Conservation (phyloP, 1,284 basidiomycete genomes). For the Pascua sp. region DNA sequence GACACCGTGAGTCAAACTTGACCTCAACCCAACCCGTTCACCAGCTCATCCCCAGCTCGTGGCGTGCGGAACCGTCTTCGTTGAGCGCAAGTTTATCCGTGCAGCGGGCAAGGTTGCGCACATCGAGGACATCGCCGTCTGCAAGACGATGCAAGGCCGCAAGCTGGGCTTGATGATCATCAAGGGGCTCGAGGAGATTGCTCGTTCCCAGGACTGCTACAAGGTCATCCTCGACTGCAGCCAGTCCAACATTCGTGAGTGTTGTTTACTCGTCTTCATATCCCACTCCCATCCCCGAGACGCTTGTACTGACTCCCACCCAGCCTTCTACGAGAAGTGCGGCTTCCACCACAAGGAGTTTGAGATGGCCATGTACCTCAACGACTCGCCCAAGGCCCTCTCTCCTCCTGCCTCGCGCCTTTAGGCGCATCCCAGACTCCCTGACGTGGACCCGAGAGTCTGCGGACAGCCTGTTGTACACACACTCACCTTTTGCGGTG, state of each 20-base stretch:
- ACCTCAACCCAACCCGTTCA: not conserved
- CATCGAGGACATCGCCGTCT: slow-evolving; percentile 96
- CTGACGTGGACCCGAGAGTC: no score
- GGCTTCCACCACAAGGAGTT: slow-evolving; percentile 82
- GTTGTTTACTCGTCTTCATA: no score
- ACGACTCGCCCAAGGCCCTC: slow-evolving; percentile 11
- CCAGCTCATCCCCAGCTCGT: slow-evolving; percentile 57
- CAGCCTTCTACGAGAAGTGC: slow-evolving; percentile 96
- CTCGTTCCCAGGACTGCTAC: slow-evolving; percentile 75
- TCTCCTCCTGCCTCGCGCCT: slow-evolving; percentile 3
- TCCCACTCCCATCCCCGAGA: no score
- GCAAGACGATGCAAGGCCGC: slow-evolving; percentile 81
- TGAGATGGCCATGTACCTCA: slow-evolving; percentile 68
- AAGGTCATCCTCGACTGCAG: slow-evolving; percentile 97
- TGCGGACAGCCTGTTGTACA: no score
- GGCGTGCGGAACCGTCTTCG: slow-evolving; percentile 75
- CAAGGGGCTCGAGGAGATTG: slow-evolving; percentile 73
- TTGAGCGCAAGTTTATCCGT: slow-evolving; percentile 92
- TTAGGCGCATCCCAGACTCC: not conserved
- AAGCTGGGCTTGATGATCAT: slow-evolving; percentile 79
- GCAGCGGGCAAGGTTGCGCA: slow-evolving; percentile 79
- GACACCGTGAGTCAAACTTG: slow-evolving; percentile 53
- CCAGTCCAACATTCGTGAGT: slow-evolving; percentile 81
- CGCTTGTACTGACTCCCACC: slow-evolving; percentile 3
- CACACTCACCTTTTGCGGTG: no score